Conservation (phyloP, 768 basidiomycete genomes). For the Russula virescens region DNA sequence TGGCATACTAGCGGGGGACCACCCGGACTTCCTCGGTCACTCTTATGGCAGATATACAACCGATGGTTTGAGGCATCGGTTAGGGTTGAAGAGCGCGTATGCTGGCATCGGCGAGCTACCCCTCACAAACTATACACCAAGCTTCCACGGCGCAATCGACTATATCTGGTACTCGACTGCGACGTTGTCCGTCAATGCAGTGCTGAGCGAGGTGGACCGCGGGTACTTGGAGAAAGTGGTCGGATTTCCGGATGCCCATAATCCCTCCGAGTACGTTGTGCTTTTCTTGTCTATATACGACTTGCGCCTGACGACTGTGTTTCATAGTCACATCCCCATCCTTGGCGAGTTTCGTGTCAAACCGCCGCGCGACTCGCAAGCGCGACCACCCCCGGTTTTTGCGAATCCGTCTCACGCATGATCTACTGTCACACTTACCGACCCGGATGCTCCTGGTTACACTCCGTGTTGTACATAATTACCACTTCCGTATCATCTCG, state of each 20-base stretch:
- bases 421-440: constrained; percentile 20
- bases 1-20: constrained; percentile 63
- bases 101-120: constrained; percentile 52
- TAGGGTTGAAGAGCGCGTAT: constrained; percentile 85
- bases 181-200: constrained; percentile 69
- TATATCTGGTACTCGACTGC: constrained; percentile 87
- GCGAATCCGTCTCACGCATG: constrained; percentile 36
- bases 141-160: constrained; percentile 83
- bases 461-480: constrained; percentile 19
- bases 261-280: constrained; percentile 82
- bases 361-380: constrained; percentile 48
- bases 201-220: constrained; percentile 85
- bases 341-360: constrained; percentile 75
- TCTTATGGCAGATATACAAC: constrained; percentile 90
- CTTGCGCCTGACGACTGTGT: constrained; percentile 17
- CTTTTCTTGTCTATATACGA: constrained; percentile 18
- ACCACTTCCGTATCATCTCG: constrained; percentile 5
- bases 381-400: constrained; percentile 37
- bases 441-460: constrained; percentile 13
- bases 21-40: constrained; percentile 90
- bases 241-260: constrained; percentile 95
- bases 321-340: constrained; percentile 62
- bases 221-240: constrained; percentile 84
- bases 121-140: constrained; percentile 87
- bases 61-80: constrained; percentile 74